Base-by-base conservation (phyloP, 371 early-diverging fungal species). In the Chytridium lagenaria region DNA sequence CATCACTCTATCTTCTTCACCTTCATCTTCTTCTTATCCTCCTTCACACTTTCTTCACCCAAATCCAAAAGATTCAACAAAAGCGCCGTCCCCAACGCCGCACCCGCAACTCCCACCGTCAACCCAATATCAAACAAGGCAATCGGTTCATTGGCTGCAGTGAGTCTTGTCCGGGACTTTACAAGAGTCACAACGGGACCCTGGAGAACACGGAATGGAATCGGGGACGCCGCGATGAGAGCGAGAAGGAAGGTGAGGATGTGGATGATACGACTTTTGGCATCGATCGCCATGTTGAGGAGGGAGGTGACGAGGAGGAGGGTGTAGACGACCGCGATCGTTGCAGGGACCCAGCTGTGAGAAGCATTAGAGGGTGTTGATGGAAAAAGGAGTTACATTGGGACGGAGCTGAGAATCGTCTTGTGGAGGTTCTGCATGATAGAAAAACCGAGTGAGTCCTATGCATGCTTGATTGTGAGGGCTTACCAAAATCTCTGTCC, bases 71-170 rank as follows among this genome's bases (percentile, higher is more conserved):
- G 34, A 59, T 70, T 71, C 28, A 50, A 5, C 30, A 75, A 5
- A 22, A 75, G 59, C 37, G 75, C 75, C 26, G 67, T 22, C 44
- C 65, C 52, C 33, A 75, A 55, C 0, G 51, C 34, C 15, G 50
- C 65, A 15, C 51, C 39, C 22, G 40, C 65, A 12, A 68, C 67
- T 22, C 50, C 59, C 3, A 75, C 71, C 0, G 65, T 57, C 22
- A 75, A 44, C 5, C 44, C 33, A 67, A 75, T 55, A 37, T 75
- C 75, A 57, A 71, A 75, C 19, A 75, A 51, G 2, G 75, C 75
- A 33, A 51, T 37, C 0, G 70, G n/a, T 37, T 75, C 75, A 30
- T 65, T n/a, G 5, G 52, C 68, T 3, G 75, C 38, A 38, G 52
- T 16, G 16, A 75, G 38, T 34, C 55, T 31, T 16, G 7, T 31